phyloP scores from a whole-genome alignment of 176 grass and related monocot species.

The Ensete ventricosum region DNA sequence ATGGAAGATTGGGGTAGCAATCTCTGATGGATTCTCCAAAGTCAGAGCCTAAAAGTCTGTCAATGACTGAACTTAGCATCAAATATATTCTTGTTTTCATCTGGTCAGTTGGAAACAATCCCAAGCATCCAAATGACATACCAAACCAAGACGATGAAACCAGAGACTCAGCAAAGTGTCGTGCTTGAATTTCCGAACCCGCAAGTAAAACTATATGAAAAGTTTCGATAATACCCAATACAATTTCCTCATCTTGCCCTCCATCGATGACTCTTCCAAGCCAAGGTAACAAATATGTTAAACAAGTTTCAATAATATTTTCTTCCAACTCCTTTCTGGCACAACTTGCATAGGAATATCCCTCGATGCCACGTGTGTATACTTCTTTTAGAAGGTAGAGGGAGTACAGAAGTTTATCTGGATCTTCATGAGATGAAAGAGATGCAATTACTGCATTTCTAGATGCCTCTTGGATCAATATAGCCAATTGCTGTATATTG shows the following conservation, averaged over 20 bases:
- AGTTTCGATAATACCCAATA: conserved; percentile 62
- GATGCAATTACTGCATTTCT: conserved; percentile 49
- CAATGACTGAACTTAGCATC: conserved; percentile 52
- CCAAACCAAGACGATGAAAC: conserved; percentile 71
- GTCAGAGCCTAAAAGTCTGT: conserved; percentile 52
- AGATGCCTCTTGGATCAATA: conserved; percentile 61
- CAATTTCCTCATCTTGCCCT: conserved; percentile 51
- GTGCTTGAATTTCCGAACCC: conserved; percentile 31
- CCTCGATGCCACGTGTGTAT: conserved; percentile 50
- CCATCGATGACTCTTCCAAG: conserved; percentile 50
- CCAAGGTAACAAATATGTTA: conserved; percentile 60
- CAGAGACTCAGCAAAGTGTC: conserved; percentile 54
- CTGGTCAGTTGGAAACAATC: conserved; percentile 62
- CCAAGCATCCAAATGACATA: conserved; percentile 80
- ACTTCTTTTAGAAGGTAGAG: conserved; percentile 76
- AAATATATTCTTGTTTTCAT: conserved; percentile 74
- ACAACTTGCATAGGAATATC: conserved; percentile 25
- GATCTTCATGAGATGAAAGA: conserved; percentile 32
- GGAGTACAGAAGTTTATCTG: conserved; percentile 37
- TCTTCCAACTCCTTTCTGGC: conserved; percentile 44
- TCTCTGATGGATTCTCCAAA: conserved; percentile 80
- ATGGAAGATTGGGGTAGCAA: conserved; percentile 53
- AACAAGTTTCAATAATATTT: conserved; percentile 57
- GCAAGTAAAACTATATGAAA: conserved; percentile 74
- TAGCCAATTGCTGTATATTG: conserved; percentile 48